A percentile compares a stretch with the other conserved stretches of the same genome.
Evolutionary conservation across 768 basidiomycete genomes (phyloP).

Genomic region (Leccinum fibrillosum): DNA sequence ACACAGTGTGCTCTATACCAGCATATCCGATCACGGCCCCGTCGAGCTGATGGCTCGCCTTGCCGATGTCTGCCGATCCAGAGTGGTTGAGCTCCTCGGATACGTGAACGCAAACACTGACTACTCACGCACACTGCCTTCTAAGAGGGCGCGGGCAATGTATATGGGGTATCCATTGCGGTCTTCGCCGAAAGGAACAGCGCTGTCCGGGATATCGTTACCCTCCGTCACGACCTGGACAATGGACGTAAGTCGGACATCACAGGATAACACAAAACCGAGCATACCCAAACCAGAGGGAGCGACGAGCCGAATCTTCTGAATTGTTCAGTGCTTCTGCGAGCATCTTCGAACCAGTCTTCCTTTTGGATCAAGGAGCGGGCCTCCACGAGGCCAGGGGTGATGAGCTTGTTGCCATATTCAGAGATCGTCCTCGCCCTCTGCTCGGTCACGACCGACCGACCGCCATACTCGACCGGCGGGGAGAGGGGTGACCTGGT

Average conservation of each 20-base stretch:
- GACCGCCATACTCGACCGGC: conserved; percentile 5
- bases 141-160: conserved; percentile 31
- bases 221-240: conserved; percentile 27
- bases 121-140: conserved; percentile 28
- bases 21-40: conserved; percentile 33
- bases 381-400: conserved; percentile 8
- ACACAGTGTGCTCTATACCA: conserved; percentile 33
- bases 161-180: conserved; percentile 27
- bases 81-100: neutral
- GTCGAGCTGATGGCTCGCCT: conserved; percentile 28
- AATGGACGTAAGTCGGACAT: neutral
- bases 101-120: neutral
- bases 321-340: conserved; percentile 29
- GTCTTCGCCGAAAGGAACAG: conserved; percentile 32
- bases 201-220: conserved; percentile 29
- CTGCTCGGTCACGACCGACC: conserved; percentile 3
- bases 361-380: conserved; percentile 22
- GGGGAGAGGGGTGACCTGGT: conserved; percentile 13
- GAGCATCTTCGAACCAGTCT: conserved; percentile 28
- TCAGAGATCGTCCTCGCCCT: conserved; percentile 15
- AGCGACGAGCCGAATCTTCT: conserved; percentile 25
- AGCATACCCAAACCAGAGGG: conserved; percentile 31
- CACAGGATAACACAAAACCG: neutral
- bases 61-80: conserved; percentile 30
- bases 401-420: conserved; percentile 12